Evolutionary conservation across 192 early-diverging fungal genomes (phyloP), one percentile per base, ranked within the genome.

Genomic region (Thamnidium elegans): DNA sequence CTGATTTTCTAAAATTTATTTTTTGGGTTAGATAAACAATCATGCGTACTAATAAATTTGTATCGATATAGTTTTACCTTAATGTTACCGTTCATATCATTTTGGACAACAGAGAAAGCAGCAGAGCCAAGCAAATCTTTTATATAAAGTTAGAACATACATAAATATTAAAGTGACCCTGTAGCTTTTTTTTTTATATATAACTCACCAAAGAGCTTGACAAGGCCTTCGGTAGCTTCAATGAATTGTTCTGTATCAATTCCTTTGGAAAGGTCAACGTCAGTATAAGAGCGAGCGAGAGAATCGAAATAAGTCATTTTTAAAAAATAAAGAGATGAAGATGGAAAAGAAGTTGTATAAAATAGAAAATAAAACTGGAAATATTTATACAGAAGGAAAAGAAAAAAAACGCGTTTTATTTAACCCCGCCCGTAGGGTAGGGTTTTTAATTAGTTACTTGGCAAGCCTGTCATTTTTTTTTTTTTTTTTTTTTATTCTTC

Each of bases 61-160:
- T 31, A 11, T 59, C 7, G 20, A n/a, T 31, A 31, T 20, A 58
- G n/a, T 19, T n/a, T 50, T 76, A 92, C 90, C 69, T 81, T 79
- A 67, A 98, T 82, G 83, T 98, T 98, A 64, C 93, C 94, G 63
- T 81, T 87, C 79, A 98, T 93, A 72, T 98, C 96, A 48, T 79
- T 82, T 77, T 93, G 92, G 63, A 98, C 94, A n/a, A 90, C 81
- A 42, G 70, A 59, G 73, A 98, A 96, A 0, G 92, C 93, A 36
- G 83, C 67, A 21, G 85, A 76, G 26, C 85, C 87, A 48, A 92
- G 81, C 26, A 84, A 69, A 68, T 90, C 89, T 85, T 21, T 69
- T 20, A 45, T 19, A 51, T 51, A 1, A 31, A 1, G 36, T 39
- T 9, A 39, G 7, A 39, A 39, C 36, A 9, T 26, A 42, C 55